Percentiles rank a stretch among this genome's conserved stretches.
Evolutionary conservation across 1,284 basidiomycete species (phyloP).

Genomic region (Pyrrhoderma noxium): DNA sequence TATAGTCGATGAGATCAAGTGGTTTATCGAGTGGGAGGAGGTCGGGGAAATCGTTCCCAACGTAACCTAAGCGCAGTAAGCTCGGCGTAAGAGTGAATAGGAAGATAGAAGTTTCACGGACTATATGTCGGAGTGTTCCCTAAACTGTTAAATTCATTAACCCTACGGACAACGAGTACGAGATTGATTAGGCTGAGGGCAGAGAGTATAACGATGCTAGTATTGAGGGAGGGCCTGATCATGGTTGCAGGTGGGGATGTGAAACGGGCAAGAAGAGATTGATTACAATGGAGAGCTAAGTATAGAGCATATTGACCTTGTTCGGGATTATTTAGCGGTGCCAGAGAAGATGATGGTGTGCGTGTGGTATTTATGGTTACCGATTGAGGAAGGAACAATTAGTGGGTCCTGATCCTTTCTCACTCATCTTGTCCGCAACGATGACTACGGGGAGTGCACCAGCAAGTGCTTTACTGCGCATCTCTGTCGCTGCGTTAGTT

Average conservation of each 20-base stretch:
- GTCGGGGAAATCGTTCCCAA: constrained; percentile 15
- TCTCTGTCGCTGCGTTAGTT: constrained; percentile 13
- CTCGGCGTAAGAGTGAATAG: no score
- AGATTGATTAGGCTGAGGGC: constrained; percentile 12
- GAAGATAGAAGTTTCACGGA: neutral
- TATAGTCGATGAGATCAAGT: constrained; percentile 4
- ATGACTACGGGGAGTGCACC: no score
- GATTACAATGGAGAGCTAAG: neutral
- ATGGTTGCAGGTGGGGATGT: neutral
- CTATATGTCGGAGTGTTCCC: constrained; percentile 9
- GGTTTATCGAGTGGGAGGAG: constrained; percentile 8
- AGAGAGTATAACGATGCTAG: constrained; percentile 8
- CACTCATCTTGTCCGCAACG: neutral
- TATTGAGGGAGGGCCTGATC: constrained; percentile 6
- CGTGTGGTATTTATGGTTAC: neutral
- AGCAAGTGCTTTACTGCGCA: no score
- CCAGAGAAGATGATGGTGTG: neutral
- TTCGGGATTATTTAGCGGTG: constrained; percentile 1
- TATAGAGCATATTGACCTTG: neutral
- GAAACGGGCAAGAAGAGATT: neutral
- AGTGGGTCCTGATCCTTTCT: neutral
- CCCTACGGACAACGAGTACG: constrained; percentile 8
- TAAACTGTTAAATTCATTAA: neutral
- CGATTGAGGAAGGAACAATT: constrained; percentile 1
- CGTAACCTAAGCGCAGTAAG: constrained; percentile 7